Percentiles rank a stretch among this genome's conserved stretches.
phyloP scores from a whole-genome alignment of 768 basidiomycete species.

The Mycena chlorophos region DNA sequence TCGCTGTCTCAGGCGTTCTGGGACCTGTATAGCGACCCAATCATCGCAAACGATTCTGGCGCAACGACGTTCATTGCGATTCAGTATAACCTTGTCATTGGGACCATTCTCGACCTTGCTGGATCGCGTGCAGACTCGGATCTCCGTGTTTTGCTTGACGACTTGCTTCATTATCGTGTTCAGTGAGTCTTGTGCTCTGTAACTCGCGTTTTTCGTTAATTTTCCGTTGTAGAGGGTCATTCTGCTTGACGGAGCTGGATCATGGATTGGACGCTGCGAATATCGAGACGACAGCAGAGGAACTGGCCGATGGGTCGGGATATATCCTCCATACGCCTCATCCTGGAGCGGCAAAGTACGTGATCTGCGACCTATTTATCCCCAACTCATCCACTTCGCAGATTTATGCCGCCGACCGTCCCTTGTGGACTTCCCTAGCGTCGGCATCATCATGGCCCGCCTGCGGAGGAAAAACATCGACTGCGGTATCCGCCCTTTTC shows the following conservation, averaged over 20 bases:
- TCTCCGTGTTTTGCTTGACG: background rate
- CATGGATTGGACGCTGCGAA: slow-evolving; percentile 41
- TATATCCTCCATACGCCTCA: slow-evolving; percentile 36
- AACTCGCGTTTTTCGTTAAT: background rate
- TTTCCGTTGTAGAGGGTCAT: slow-evolving; percentile 28
- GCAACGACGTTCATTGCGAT: slow-evolving; percentile 12
- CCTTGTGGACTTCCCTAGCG: slow-evolving; percentile 32
- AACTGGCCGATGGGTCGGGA: slow-evolving; percentile 27
- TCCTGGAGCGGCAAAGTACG: slow-evolving; percentile 34
- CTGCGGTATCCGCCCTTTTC: slow-evolving; percentile 33
- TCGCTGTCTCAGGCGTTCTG: slow-evolving; percentile 10
- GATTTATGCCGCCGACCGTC: slow-evolving; percentile 38
- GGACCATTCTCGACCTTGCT: slow-evolving; percentile 9
- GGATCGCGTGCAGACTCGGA: slow-evolving; percentile 1
- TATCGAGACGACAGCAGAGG: slow-evolving; percentile 40
- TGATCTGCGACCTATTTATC: background rate
- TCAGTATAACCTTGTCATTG: slow-evolving; percentile 17
- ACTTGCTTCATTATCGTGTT: slow-evolving; percentile 3
- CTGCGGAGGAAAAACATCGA: slow-evolving; percentile 33
- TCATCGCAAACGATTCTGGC: slow-evolving; percentile 6
- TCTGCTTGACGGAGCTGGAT: slow-evolving; percentile 37
- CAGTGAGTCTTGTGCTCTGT: slow-evolving; percentile 1
- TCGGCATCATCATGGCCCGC: slow-evolving; percentile 36
- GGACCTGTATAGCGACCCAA: slow-evolving; percentile 14
- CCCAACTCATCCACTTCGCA: slow-evolving; percentile 4